Base-by-base conservation (phyloP, 495 filamentous ascomycete species). In the Neurospora sp. region DNA sequence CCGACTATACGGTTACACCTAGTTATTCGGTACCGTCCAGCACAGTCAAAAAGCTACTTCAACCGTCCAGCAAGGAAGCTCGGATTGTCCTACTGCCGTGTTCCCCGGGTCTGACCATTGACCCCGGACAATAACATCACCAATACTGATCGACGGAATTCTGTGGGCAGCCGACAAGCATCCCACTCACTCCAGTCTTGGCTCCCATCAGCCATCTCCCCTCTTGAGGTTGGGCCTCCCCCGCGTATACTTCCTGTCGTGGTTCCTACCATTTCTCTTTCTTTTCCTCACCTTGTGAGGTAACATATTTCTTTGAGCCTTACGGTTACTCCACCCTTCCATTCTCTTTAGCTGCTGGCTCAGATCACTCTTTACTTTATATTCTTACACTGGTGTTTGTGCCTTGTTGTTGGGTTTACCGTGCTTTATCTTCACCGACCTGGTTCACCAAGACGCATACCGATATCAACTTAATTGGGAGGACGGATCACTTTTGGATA, bases 331-430 rank as follows among this genome's bases (percentile, higher is more conserved):
- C 22, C 27, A 35, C 53, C 81, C 80, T 85, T 80, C 68, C 76
- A 74, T 76, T 80, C 73, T 37, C 78, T 81, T 81, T 77, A 82
- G 79, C 86, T 88, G 86, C 86, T 88, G 86, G 86, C 81, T 88
- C 86, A 88, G 86, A 86, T 82, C 84, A 77, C 82, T 87, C 82
- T 82, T 87, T 85, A 69, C 68, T 76, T 77, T 78, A 69, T 80
- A 74, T 75, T 83, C 74, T 75, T 80, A 69, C 77, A 70, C 48
- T 73, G 42, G 59, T 40, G 72, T 44, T 73, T 44, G 69, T 14
- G 73, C 73, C 70, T 73, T 31, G 1, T 69, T 70, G 68, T 71
- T 39, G 8, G 59, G 69, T 45, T 61, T 40, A 61, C 27, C 22
- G 53, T 61, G 5, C 53, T 61, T 35, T 14, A 61, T 61, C 22